Evolutionary conservation across 257 asterid genomes (phyloP), one percentile per base, ranked within the genome.

Genomic region (Ilex aquifolium): DNA sequence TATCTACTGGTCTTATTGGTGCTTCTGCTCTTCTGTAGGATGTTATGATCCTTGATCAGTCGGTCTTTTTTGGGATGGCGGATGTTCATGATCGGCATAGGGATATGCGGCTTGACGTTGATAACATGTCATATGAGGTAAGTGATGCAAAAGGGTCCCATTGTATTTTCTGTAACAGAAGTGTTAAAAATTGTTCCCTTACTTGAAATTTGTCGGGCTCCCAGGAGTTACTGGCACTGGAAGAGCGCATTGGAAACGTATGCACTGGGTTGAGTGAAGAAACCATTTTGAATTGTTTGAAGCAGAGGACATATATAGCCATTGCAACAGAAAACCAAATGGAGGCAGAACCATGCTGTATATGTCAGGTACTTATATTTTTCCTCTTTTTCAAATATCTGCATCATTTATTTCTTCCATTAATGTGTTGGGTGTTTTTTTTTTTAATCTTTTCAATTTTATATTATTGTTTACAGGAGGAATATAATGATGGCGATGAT

Each of bases 21-120:
- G 50, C 15, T 50, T 32, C 57, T 27, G 39, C 51, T 63, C 36
- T 64, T 32, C 32, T 15, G 30, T 64, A 79, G 85, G 85, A 79
- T 61, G 77, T 72, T 49, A 79, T 76, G 82, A 54, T 79, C 44
- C 82, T 79, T 21, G 82, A 76, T 59, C 85, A 76, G 46, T 72
- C 85, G 6, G 74, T 70, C 36, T 67, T 75, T 48, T 71, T 75
- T 13, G 82, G 85, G 61, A 76, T 73, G 77, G 67, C 73, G 21
- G 79, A 76, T 61, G 46, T 72, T 39, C 69, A 69, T 56, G 85
- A 79, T 67, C 77, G 69, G 56, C 85, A 79, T 65, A 68, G 82
- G 61, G 85, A 79, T 73, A 79, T 79, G 85, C 85, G 85, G 31
- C 79, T 79, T 2, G 85, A 79, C 58, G 79, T 79, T 36, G 85